Percentiles rank a stretch among this genome's conserved stretches.
phyloP scores from a whole-genome alignment of 768 basidiomycete genomes.

The Leccinum aurantiacum region DNA sequence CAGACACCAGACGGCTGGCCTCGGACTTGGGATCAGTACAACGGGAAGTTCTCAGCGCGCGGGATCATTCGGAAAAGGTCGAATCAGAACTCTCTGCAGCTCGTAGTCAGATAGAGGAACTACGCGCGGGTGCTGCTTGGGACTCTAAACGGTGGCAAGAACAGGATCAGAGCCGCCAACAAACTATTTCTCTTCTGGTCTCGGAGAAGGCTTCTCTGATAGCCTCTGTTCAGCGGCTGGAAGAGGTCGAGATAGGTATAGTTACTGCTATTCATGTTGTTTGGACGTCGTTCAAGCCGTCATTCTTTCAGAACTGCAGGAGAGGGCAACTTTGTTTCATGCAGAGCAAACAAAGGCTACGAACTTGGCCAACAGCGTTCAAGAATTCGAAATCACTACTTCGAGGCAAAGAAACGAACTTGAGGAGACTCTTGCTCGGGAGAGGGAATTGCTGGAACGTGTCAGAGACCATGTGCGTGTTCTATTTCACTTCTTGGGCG shows the following conservation, averaged over 20 bases:
- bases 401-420: slow-evolving; percentile 43
- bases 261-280: slow-evolving; percentile 4
- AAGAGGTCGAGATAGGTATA: slow-evolving; percentile 61
- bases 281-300: neutral
- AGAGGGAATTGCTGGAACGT: slow-evolving; percentile 49
- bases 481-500: neutral
- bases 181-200: slow-evolving; percentile 76
- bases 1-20: slow-evolving; percentile 22
- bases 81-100: slow-evolving; percentile 25
- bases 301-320: slow-evolving; percentile 41
- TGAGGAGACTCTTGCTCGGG: slow-evolving; percentile 38
- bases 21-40: slow-evolving; percentile 19
- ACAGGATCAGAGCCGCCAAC: slow-evolving; percentile 57
- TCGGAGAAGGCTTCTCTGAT: slow-evolving; percentile 65
- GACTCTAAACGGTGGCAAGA: slow-evolving; percentile 26
- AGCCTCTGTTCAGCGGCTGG: slow-evolving; percentile 57
- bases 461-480: slow-evolving; percentile 33
- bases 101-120: slow-evolving; percentile 19
- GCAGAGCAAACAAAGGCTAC: slow-evolving; percentile 42
- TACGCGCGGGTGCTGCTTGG: slow-evolving; percentile 14
- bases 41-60: slow-evolving; percentile 12
- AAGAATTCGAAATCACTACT: slow-evolving; percentile 41
- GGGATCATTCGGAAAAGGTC: slow-evolving; percentile 13
- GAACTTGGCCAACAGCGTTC: slow-evolving; percentile 43
- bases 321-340: slow-evolving; percentile 41